Percentiles rank a stretch among this genome's conserved stretches.
Conservation (phyloP, 768 basidiomycete species). For the Calocybe cyanea region DNA sequence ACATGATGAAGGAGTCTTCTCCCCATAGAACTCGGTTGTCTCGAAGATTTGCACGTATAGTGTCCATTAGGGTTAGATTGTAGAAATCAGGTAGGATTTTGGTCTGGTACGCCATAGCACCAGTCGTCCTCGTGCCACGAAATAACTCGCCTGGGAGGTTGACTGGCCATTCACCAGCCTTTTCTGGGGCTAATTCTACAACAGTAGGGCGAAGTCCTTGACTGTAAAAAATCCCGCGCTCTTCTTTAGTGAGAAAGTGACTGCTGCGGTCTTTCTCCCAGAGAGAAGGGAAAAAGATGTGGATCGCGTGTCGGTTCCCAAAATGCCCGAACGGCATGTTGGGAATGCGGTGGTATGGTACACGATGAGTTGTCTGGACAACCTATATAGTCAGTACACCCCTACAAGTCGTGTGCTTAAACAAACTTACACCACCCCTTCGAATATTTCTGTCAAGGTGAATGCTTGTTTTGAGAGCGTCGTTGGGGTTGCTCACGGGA, state of each 20-base stretch:
- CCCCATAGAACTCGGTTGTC: slow-evolving; percentile 15
- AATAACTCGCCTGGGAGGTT: slow-evolving; percentile 17
- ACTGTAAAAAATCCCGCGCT: slow-evolving; percentile 19
- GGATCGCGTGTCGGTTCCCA: slow-evolving; percentile 13
- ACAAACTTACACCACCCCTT: neutral
- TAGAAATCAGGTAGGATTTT: slow-evolving; percentile 14
- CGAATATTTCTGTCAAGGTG: slow-evolving; percentile 2
- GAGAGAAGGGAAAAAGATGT: slow-evolving; percentile 24
- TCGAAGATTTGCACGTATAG: slow-evolving; percentile 12
- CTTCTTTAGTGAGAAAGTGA: slow-evolving; percentile 5
- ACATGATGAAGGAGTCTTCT: slow-evolving; percentile 20
- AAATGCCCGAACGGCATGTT: slow-evolving; percentile 25
- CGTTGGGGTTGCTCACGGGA: slow-evolving; percentile 1
- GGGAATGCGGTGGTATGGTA: slow-evolving; percentile 22
- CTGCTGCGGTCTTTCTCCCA: slow-evolving; percentile 5
- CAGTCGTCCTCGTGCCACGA: slow-evolving; percentile 15
- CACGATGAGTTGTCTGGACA: neutral
- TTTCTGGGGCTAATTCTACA: neutral
- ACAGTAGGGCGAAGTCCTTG: slow-evolving; percentile 23
- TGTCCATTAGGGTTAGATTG: slow-evolving; percentile 8
- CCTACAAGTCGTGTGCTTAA: neutral
- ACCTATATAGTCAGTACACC: neutral
- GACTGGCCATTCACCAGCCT: slow-evolving; percentile 23
- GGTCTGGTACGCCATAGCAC: slow-evolving; percentile 14
- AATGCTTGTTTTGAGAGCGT: slow-evolving; percentile 1